Evolutionary conservation across 2,329 filamentous ascomycete genomes (phyloP).

Genomic region (Cryphonectria japonica): DNA sequence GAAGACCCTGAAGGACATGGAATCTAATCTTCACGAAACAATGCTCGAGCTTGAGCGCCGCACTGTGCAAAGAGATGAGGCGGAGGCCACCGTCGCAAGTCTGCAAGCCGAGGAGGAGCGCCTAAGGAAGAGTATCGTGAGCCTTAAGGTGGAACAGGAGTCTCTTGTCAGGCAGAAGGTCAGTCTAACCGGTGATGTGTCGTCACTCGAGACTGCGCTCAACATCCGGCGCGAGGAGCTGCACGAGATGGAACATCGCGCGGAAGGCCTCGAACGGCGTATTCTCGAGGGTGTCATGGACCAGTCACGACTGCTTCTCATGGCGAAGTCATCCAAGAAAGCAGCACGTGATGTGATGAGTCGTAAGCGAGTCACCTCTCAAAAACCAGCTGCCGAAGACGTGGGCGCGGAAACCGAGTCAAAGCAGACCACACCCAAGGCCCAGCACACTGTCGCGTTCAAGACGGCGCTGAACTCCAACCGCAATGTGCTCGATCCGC

Average conservation of each 20-base stretch:
- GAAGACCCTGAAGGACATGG: conserved; percentile 78
- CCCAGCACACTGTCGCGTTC: conserved; percentile 42
- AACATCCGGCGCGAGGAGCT: conserved; percentile 89
- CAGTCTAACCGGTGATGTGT: conserved; percentile 81
- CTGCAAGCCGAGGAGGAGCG: conserved; percentile 54
- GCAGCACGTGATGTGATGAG: conserved; percentile 57
- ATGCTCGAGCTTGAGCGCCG: conserved; percentile 80
- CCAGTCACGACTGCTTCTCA: conserved; percentile 88
- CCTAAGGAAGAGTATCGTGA: conserved; percentile 58
- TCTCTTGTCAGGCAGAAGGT: conserved; percentile 77
- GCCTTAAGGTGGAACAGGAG: conserved; percentile 72
- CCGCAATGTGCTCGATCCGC: conserved; percentile 53
- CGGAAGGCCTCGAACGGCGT: conserved; percentile 85
- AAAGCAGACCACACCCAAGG: conserved; percentile 33
- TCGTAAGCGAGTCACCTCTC: conserved; percentile 58
- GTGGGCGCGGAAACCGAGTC: conserved; percentile 32
- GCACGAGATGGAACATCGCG: conserved; percentile 85
- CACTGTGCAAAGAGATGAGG: conserved; percentile 65
- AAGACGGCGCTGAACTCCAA: conserved; percentile 59
- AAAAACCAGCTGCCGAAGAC: conserved; percentile 37
- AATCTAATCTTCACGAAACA: conserved; percentile 79
- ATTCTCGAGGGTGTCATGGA: conserved; percentile 96
- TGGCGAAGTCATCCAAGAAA: conserved; percentile 63
- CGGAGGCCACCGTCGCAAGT: conserved; percentile 57
- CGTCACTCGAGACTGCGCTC: conserved; percentile 87